Evolutionary conservation across 192 early-diverging fungal species (phyloP).

Genomic region (Entomortierella lignicola): DNA sequence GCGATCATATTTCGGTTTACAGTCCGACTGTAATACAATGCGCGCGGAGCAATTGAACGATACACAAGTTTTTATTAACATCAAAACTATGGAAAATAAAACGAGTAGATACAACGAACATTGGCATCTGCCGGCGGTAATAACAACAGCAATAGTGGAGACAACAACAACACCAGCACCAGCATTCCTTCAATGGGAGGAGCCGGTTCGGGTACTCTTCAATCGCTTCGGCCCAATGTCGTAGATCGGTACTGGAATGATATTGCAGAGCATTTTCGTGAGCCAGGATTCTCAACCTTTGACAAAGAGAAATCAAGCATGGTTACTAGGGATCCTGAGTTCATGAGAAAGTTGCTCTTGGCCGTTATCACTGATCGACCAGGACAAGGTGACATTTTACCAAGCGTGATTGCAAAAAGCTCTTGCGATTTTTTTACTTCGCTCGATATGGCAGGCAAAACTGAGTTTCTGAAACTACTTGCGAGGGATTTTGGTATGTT

Average conservation of each 20-base stretch:
- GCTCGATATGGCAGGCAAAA: constrained; percentile 58
- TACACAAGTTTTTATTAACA: too few relatives aligned
- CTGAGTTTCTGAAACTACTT: constrained; percentile 62
- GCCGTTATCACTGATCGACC: constrained; percentile 61
- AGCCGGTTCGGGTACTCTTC: constrained; percentile 38
- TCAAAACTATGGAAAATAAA: not conserved
- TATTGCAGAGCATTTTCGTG: constrained; percentile 55
- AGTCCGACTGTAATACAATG: too few relatives aligned
- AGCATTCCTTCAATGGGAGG: not conserved
- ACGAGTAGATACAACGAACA: constrained; percentile 12
- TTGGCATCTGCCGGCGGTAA: constrained; percentile 1
- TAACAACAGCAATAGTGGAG: constrained; percentile 1
- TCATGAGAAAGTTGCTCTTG: constrained; percentile 52
- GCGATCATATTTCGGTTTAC: not conserved
- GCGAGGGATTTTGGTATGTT: constrained; percentile 59
- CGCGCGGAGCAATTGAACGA: too few relatives aligned
- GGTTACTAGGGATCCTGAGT: constrained; percentile 40
- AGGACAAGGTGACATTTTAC: constrained; percentile 61
- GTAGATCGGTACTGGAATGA: constrained; percentile 59
- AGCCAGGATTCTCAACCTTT: constrained; percentile 54
- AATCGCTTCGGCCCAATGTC: constrained; percentile 24
- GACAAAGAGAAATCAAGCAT: constrained; percentile 27
- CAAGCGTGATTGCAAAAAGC: constrained; percentile 62
- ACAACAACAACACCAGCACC: constrained; percentile 3
- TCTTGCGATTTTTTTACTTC: constrained; percentile 69